Base-by-base conservation (phyloP, 805 yeast genomes). In the Candida wancherniae region DNA sequence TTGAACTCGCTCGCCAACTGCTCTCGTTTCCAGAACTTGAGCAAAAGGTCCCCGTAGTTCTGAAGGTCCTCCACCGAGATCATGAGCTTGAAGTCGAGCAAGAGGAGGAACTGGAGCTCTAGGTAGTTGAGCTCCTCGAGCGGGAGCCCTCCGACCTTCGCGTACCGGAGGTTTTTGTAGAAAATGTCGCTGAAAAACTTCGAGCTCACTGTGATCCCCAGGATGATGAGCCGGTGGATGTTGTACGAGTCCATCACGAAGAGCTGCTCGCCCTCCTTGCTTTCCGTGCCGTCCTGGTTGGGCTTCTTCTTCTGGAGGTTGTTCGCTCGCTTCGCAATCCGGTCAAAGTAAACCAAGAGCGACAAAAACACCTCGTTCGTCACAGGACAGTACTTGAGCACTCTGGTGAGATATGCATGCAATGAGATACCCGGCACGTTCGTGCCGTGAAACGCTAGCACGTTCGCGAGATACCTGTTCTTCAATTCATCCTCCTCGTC, bases 191-290 rank as follows among this genome's bases (percentile, higher is more conserved):
- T 80, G 57, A 88, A 88, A 57, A 90, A 90, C 63, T 92, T 92
- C 22, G 95, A 83, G 16, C 95, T 85, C 15, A 92, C 97, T 0
- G 99, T 90, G 38, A 92, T 81, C 4, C 97, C 97, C 9, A 95
- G 83, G 28, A 92, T 90, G 29, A 92, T 84, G 42, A 92, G 69
- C 40, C 99, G 71, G 60, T 92, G 99, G 40, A 92, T 87, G 55
- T 92, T 92, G 59, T 83, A 90, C 36, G 94, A 82, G 58, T 92
- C 97, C 88, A 92, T 85, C 7, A 90, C 95, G 56, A 92, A 88
- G 37, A 85, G 59, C 54, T 83, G 90, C 30, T 65, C 71, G 30
- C 46, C 54, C 24, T 43, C 50, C 11, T 44, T 35, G 12, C 33
- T 19, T 11, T 39, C 47, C 19, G 45, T 48, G 24, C 39, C 48